Evolutionary conservation across 1,139 yeast genomes (phyloP).

Genomic region (Zygoascus meyerae): DNA sequence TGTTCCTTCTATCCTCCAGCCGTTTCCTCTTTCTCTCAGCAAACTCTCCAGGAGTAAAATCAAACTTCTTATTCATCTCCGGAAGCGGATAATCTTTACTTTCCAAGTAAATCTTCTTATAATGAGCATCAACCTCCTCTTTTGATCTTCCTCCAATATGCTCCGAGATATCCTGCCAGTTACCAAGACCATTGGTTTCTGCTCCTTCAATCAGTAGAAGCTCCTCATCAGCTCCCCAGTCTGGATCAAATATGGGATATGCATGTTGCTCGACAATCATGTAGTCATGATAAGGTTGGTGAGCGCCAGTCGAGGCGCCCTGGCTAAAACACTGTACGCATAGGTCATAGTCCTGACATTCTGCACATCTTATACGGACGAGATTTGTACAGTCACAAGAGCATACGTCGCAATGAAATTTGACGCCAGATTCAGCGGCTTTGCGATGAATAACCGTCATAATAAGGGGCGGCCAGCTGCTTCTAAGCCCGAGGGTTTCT

Average conservation of each 20-base stretch:
- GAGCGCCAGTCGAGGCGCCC: conserved; percentile 75
- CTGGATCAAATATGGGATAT: conserved; percentile 81
- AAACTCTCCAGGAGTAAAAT: conserved; percentile 63
- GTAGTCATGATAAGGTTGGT: conserved; percentile 92
- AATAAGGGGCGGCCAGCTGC: neutral
- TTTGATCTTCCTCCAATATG: conserved; percentile 89
- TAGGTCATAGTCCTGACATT: conserved; percentile 85
- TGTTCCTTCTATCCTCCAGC: conserved; percentile 61
- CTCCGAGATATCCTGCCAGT: conserved; percentile 96
- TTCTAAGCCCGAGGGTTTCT: neutral
- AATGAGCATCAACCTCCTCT: conserved; percentile 87
- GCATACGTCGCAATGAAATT: conserved; percentile 90
- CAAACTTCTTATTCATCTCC: conserved; percentile 66
- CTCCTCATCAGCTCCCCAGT: conserved; percentile 99
- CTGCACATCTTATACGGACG: conserved; percentile 86
- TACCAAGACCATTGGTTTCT: conserved; percentile 86
- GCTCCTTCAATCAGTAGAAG: conserved; percentile 82
- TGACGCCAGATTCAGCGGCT: conserved; percentile 36
- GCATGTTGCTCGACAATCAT: conserved; percentile 90
- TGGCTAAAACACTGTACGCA: conserved; percentile 95
- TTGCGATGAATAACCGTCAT: conserved; percentile 37
- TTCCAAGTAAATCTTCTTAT: conserved; percentile 61
- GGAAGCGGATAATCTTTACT: conserved; percentile 65
- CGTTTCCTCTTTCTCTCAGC: conserved; percentile 62
- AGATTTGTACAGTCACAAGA: conserved; percentile 91